Conservation (phyloP, 306 rosid genomes). For the Cucumis melo region DNA sequence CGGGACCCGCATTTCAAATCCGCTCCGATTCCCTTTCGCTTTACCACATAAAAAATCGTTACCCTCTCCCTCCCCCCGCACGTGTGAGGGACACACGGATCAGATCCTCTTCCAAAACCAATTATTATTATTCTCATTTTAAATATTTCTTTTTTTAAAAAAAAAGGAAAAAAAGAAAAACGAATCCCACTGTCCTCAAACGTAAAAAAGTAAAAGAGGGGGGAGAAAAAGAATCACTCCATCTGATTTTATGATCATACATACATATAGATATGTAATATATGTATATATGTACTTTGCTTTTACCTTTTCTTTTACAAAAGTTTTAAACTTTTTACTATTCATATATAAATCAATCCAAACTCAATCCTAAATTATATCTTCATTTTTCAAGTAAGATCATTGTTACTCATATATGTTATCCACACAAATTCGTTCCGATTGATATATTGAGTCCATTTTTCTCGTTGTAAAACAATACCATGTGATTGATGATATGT, state of each 20-base stretch:
- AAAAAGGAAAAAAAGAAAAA: background rate
- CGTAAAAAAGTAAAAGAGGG: background rate
- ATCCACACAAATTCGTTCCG: no score
- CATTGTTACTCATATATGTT: no score
- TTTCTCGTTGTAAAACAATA: no score
- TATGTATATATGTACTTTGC: background rate
- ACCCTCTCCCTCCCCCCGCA: background rate
- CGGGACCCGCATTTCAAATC: background rate
- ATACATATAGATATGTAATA: background rate
- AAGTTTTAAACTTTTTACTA: no score
- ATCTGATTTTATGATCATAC: no score
- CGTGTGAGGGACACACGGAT: conserved; percentile 4
- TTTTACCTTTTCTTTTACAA: no score
- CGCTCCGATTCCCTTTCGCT: background rate
- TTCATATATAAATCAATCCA: no score
- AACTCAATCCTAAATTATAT: no score
- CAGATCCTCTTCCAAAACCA: background rate
- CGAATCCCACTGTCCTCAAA: conserved; percentile 1
- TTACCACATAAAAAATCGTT: background rate
- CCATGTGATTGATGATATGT: no score
- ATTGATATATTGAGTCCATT: no score
- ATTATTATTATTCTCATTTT: background rate
- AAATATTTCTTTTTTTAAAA: no score
- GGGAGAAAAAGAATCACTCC: background rate
- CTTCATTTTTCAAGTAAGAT: no score